These are phyloP conservation scores for Stemphylium beticola DNA, from an alignment of 2,329 filamentous ascomycete genomes.

Conservation along the genomic window DNA sequence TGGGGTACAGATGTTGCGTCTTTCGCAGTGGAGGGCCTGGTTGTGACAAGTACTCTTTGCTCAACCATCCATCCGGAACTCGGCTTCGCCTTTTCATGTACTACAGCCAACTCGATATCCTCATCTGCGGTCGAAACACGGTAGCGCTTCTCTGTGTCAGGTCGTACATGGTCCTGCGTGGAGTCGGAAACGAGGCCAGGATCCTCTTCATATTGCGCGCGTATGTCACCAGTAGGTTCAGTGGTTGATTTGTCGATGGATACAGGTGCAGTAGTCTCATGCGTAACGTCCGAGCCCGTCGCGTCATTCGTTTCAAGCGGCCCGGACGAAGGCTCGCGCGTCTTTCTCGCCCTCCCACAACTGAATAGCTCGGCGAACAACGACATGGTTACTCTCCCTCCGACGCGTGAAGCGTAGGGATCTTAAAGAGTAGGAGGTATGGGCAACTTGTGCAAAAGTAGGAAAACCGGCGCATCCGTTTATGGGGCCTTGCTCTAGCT, in stretches of 20 bases:
- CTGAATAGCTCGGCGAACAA: slow-evolving; percentile 18
- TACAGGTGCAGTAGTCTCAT: slow-evolving; percentile 6
- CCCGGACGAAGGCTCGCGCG: slow-evolving; percentile 7
- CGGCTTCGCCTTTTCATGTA: slow-evolving; percentile 11
- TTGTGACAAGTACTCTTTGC: slow-evolving; percentile 11
- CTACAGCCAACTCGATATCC: slow-evolving; percentile 3
- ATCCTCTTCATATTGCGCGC: not conserved
- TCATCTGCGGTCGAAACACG: not conserved
- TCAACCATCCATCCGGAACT: slow-evolving; percentile 13
- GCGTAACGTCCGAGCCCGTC: slow-evolving; percentile 1
- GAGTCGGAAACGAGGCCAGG: not conserved
- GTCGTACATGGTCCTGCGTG: not conserved
- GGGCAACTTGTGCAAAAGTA: slow-evolving; percentile 7
- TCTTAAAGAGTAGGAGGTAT: slow-evolving; percentile 5
- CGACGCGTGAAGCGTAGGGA: slow-evolving; percentile 6
- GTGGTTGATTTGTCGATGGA: slow-evolving; percentile 1
- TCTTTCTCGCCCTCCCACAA: slow-evolving; percentile 13
- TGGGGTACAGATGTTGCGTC: not conserved
- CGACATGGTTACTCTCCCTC: slow-evolving; percentile 14
- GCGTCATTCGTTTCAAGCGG: slow-evolving; percentile 4
- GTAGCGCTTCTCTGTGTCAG: not conserved
- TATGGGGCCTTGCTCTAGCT: slow-evolving; percentile 1
- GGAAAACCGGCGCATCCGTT: slow-evolving; percentile 2
- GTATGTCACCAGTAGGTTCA: not conserved
- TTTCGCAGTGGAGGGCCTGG: slow-evolving; percentile 1